Evolutionary conservation across 202 grass and related monocot genomes (phyloP), one percentile per base, ranked within the genome.

Genomic region (Carex arenaria): DNA sequence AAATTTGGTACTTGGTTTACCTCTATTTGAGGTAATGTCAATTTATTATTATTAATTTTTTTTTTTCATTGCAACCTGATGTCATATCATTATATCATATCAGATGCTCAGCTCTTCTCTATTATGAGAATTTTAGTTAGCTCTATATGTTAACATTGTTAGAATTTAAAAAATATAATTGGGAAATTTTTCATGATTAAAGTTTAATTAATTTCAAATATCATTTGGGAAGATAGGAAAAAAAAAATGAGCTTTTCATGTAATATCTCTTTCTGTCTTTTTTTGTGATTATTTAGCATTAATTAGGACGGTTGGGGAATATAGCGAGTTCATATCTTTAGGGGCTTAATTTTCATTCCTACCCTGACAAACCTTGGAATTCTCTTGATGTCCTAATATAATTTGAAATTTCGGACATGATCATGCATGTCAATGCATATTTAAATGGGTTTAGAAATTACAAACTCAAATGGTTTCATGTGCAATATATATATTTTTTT

Each of bases 291-390:
- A 61, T 43, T 19, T 74, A 60, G 67, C 70, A 43, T 75, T 75
- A 84, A 75, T 43, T 64, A 60, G 54, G 31, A 78, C 74, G 18
- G 74, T 78, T 78, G 53, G 74, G 74, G 54, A 78, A 78, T 60
- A 60, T 78, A 78, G 74, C 4, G 11, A 78, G 31, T 78, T 78
- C 53, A 40, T 78, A 10, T 59, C 73, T 78, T 59, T 11, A 5
- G 14, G 73, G 14, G 20, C 15, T 1, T 38, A 59, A 34, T 78
- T 78, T 78, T 19, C 73, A 59, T 78, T 77, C 3, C 15, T 11
- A 60, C 54, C 74, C 55, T 31, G 2, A 60, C 3, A 77, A 78
- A 78, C 17, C 18, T 18, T 60, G 71, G 22, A 74, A 74, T 74
- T 73, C 6, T 74, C 30, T 5, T 12, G 19, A 40, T 57, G 32